Evolutionary conservation across 208 protist species (phyloP).

Genomic region (Acanthamoeba lenticulata): DNA sequence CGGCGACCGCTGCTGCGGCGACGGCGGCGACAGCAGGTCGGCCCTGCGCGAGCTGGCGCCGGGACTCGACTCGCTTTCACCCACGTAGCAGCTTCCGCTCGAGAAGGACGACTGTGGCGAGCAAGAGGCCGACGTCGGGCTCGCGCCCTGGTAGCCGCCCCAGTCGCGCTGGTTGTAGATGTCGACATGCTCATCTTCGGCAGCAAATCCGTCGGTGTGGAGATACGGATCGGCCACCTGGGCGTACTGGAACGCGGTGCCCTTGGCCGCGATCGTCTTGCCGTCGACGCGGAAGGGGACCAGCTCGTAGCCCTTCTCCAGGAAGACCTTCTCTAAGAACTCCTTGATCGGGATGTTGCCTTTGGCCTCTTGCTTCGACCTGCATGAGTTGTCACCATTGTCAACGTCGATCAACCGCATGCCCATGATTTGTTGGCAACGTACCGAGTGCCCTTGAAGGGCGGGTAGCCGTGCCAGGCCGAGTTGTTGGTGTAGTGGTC

Average conservation of each 20-base stretch:
- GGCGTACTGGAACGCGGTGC: slow-evolving; percentile 12
- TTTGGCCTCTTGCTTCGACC: not conserved
- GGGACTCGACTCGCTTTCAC: not conserved
- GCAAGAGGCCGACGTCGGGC: not conserved
- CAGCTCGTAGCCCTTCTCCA: slow-evolving; percentile 36
- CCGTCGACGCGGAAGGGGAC: not conserved
- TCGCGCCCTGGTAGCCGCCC: not conserved
- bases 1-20: not conserved
- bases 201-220: not conserved
- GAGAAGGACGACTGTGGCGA: too few species aligned
- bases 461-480: slow-evolving; percentile 2
- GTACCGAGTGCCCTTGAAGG: slow-evolving; percentile 6
- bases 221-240: slow-evolving; percentile 17
- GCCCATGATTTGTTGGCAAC: too few species aligned
- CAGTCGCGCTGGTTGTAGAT: not conserved
- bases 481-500: slow-evolving; percentile 63
- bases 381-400: not conserved
- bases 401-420: too few species aligned
- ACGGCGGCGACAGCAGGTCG: not conserved
- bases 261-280: slow-evolving; percentile 16
- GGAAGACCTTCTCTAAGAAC: slow-evolving; percentile 49
- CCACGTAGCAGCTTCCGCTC: too few species aligned
- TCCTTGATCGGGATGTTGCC: slow-evolving; percentile 51
- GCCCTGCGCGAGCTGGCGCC: not conserved
- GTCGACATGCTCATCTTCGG: not conserved